These are phyloP conservation scores for Backusella australiensis DNA, from an alignment of 192 early-diverging fungal species.

Conservation along the genomic window DNA sequence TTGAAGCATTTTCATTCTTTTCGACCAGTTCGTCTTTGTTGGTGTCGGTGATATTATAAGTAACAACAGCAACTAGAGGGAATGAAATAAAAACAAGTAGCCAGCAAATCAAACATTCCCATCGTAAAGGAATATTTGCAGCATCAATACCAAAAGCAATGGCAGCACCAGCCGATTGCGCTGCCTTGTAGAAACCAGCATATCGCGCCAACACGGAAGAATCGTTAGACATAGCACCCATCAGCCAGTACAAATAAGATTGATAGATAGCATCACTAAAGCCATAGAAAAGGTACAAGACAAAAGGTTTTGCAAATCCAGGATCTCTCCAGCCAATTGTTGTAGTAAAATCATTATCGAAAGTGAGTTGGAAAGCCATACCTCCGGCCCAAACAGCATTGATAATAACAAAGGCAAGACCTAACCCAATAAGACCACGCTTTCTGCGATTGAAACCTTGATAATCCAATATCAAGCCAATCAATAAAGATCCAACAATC, in stretches of 20 bases:
- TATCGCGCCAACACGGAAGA: conserved; percentile 65
- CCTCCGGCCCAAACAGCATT: conserved; percentile 32
- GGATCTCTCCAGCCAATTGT: conserved; percentile 50
- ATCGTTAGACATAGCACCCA: conserved; percentile 43
- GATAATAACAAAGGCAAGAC: conserved; percentile 6
- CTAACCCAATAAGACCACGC: conserved; percentile 22
- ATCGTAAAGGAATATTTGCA: conserved; percentile 19
- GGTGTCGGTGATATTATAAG: conserved; percentile 46
- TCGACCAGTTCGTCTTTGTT: background rate
- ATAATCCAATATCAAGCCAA: conserved; percentile 30
- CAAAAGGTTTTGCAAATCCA: conserved; percentile 31
- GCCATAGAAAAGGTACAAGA: conserved; percentile 76
- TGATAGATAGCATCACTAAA: conserved; percentile 81
- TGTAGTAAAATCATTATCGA: conserved; percentile 32
- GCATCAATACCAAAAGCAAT: conserved; percentile 77
- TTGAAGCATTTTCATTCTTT: background rate
- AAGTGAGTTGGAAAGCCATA: conserved; percentile 31
- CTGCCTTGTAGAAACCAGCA: conserved; percentile 86
- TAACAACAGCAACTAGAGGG: conserved; percentile 45
- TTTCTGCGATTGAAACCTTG: conserved; percentile 19
- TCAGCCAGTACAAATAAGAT: conserved; percentile 48
- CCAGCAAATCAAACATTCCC: conserved; percentile 51
- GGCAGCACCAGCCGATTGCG: conserved; percentile 77
- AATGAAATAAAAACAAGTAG: conserved; percentile 49
- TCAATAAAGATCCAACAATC: conserved; percentile 23